Evolutionary conservation across 352 stramenopile species (phyloP).

Genomic region (Phytophthora aleatoria): DNA sequence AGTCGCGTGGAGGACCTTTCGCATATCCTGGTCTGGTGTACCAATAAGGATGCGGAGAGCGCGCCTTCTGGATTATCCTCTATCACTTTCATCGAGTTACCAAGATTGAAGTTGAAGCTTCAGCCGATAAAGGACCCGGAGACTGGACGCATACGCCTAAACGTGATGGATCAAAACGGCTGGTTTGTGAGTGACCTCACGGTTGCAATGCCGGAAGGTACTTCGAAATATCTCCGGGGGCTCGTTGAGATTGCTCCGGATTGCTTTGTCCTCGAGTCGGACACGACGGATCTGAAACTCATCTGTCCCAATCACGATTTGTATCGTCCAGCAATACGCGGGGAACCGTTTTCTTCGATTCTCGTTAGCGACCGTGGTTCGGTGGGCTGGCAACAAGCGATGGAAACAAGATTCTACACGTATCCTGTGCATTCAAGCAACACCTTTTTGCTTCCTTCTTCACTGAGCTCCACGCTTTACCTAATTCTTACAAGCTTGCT

Average conservation of each 20-base stretch:
- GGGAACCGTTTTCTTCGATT: conserved; percentile 81
- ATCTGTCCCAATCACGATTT: conserved; percentile 86
- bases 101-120: conserved; percentile 97
- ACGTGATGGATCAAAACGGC: conserved; percentile 81
- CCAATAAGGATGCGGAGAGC: conserved; percentile 27
- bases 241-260: conserved; percentile 62
- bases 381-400: conserved; percentile 84
- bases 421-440: conserved; percentile 98
- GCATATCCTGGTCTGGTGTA: conserved; percentile 97
- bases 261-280: conserved; percentile 76
- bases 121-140: conserved; percentile 56
- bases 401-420: conserved; percentile 95
- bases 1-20: conserved; percentile 96
- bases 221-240: conserved; percentile 55
- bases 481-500: conserved; percentile 98
- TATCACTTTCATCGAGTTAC: conserved; percentile 97
- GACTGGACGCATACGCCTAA: conserved; percentile 56
- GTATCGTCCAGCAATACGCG: conserved; percentile 73
- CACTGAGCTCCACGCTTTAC: conserved; percentile 97
- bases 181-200: conserved; percentile 85
- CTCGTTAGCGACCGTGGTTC: conserved; percentile 82
- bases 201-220: conserved; percentile 34
- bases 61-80: conserved; percentile 23
- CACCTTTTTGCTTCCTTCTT: conserved; percentile 95
- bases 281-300: conserved; percentile 79